Conservation (phyloP, 176 grass and related monocot species). For the Pontederia paniculata region DNA sequence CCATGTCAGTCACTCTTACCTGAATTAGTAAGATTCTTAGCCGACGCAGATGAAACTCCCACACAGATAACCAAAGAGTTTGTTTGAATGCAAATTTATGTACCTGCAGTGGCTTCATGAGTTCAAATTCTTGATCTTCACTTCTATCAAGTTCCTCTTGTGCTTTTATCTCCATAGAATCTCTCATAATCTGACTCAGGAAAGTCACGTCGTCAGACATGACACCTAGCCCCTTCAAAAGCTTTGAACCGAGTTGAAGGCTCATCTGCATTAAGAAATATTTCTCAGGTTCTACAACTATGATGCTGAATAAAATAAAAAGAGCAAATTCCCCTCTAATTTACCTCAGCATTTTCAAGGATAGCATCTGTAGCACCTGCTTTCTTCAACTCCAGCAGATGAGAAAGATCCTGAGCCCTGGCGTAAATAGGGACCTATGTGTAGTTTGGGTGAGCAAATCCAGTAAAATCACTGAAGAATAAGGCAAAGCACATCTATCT, state of each 20-base stretch:
- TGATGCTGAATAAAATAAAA: not conserved
- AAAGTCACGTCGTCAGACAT: slow-evolving; percentile 98
- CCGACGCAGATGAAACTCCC: not conserved
- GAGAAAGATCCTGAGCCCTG: slow-evolving; percentile 54
- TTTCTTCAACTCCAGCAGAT: slow-evolving; percentile 87
- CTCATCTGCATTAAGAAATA: slow-evolving; percentile 48
- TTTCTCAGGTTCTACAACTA: slow-evolving; percentile 11
- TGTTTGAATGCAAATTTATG: not conserved
- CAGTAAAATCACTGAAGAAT: no score
- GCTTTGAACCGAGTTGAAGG: slow-evolving; percentile 82
- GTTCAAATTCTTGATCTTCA: slow-evolving; percentile 33
- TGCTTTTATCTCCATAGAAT: slow-evolving; percentile 89
- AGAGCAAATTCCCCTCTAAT: slow-evolving; percentile 4
- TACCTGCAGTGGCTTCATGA: slow-evolving; percentile 83
- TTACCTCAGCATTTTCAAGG: slow-evolving; percentile 86
- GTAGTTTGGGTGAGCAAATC: no score
- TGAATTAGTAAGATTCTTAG: slow-evolving; percentile 26
- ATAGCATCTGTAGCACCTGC: slow-evolving; percentile 84
- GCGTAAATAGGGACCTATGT: slow-evolving; percentile 71
- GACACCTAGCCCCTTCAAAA: slow-evolving; percentile 74
- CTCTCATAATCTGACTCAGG: slow-evolving; percentile 79
- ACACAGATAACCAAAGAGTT: not conserved
- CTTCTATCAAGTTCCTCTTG: slow-evolving; percentile 47
- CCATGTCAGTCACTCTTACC: slow-evolving; percentile 76
- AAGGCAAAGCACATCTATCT: no score